Evolutionary conservation across 306 rosid species (phyloP), one percentile per base, ranked within the genome.

Genomic region (Glycine latifolia): DNA sequence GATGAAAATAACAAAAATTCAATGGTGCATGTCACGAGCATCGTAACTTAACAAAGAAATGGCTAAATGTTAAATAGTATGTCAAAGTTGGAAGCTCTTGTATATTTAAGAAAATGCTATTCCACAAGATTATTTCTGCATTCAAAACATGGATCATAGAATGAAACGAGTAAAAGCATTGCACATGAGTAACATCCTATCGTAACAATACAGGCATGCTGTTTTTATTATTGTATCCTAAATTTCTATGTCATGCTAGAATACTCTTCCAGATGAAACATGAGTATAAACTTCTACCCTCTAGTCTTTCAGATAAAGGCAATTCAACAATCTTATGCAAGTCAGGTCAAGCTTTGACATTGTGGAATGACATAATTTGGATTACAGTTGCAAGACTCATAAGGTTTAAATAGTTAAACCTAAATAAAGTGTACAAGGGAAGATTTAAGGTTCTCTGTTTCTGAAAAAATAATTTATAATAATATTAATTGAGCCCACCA

Each of bases 61-160:
- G 69, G 68, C 16, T 44, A 41, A 82, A 77, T 33, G 63, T 74
- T 14, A 74, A 37, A 67, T 8, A 43, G 50, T 66, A 41, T n/a
- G 50, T n/a, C 31, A 3, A 66, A 56, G 20, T 13, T 17, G 41
- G 70, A 59, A 59, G 46, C 11, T 75, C 17, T 41, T 1, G 39
- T 12, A 17, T 41, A 41, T 75, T 43, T 58, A 46, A 59, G 71
- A 49, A 60, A 60, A 59, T 75, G 58, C 58, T 59, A 26, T 75
- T 75, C 33, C 47, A 46, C 59, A 44, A 46, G 70, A 59, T 60
- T 63, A 41, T 43, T 67, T 67, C 50, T 67, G 52, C 33, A 8
- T 43, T 67, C 72, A 13, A 67, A 41, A 20, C 52, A 15, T 67
- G 9, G 39, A 37, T 26, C 31, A 39, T 13, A 35, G 43, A 37